These are phyloP conservation scores for Epithemia pelagica DNA, from an alignment of 108 stramenopile genomes.

Conservation along the genomic window DNA sequence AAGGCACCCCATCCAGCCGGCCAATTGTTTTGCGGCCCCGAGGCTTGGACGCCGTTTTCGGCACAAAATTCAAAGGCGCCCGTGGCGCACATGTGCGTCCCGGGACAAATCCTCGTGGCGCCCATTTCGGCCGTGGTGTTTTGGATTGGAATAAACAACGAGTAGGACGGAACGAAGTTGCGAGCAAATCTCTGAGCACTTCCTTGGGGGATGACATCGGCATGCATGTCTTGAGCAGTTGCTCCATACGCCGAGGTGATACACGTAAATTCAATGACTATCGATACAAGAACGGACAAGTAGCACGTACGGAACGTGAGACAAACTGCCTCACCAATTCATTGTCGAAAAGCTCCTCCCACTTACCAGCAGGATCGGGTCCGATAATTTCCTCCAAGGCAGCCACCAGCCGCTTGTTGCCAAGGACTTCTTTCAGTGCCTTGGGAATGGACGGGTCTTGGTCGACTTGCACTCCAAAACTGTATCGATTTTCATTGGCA, in stretches of 20 bases:
- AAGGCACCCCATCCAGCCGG: conserved; percentile 40
- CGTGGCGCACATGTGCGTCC: conserved; percentile 43
- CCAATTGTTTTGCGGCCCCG: conserved; percentile 26
- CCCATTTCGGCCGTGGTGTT: conserved; percentile 51
- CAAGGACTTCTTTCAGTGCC: conserved; percentile 33
- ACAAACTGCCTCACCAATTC: no score
- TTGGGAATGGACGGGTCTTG: conserved; percentile 28
- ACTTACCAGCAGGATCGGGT: conserved; percentile 34
- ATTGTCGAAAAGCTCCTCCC: no score
- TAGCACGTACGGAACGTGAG: neutral
- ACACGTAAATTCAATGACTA: conserved; percentile 47
- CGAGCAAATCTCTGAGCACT: conserved; percentile 31
- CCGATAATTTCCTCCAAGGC: conserved; percentile 40
- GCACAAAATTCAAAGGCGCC: conserved; percentile 22
- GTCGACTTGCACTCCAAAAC: conserved; percentile 41
- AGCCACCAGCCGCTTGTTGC: conserved; percentile 18
- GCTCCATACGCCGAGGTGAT: conserved; percentile 55
- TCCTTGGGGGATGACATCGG: conserved; percentile 34
- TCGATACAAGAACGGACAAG: neutral
- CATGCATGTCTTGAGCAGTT: conserved; percentile 34
- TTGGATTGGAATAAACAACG: conserved; percentile 39
- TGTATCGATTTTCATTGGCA: conserved; percentile 41
- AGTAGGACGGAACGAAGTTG: conserved; percentile 37
- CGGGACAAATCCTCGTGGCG: conserved; percentile 48
- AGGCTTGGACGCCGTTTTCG: conserved; percentile 19